Conservation (phyloP, 768 basidiomycete genomes). For the Fomitopsis pulvina region DNA sequence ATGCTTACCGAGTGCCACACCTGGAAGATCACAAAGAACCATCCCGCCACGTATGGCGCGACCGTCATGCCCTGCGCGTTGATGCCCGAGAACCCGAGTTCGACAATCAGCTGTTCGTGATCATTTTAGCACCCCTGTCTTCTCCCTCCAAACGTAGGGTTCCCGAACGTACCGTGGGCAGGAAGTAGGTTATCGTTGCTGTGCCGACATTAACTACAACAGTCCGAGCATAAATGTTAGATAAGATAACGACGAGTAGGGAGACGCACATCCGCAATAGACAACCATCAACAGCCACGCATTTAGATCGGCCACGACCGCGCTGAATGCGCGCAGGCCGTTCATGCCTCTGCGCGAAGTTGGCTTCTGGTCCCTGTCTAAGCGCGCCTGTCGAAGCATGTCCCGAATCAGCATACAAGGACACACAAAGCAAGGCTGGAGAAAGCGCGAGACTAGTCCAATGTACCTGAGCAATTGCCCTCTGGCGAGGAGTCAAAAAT, state of each 20-base stretch:
- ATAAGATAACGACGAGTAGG: neutral
- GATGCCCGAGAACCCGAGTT: slow-evolving; percentile 49
- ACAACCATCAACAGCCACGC: slow-evolving; percentile 47
- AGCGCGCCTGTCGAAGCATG: slow-evolving; percentile 33
- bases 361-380: slow-evolving; percentile 49
- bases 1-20: slow-evolving; percentile 32
- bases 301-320: slow-evolving; percentile 41
- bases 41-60: slow-evolving; percentile 50
- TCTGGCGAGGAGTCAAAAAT: slow-evolving; percentile 45
- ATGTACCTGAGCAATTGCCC: slow-evolving; percentile 53
- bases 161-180: slow-evolving; percentile 37
- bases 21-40: slow-evolving; percentile 49
- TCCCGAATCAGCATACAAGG: too few relatives aligned
- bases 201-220: slow-evolving; percentile 46
- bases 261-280: slow-evolving; percentile 44
- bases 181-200: slow-evolving; percentile 49
- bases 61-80: slow-evolving; percentile 54
- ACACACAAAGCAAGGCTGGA: too few relatives aligned
- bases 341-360: slow-evolving; percentile 53
- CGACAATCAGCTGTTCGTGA: slow-evolving; percentile 39
- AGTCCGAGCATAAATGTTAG: neutral
- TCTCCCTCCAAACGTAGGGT: too few relatives aligned
- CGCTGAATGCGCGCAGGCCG: slow-evolving; percentile 50
- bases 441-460: too few relatives aligned
- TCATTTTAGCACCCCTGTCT: neutral